Percentiles rank a stretch among this genome's conserved stretches.
Conservation (phyloP, 495 filamentous ascomycete species). For the Niebla homalea region DNA sequence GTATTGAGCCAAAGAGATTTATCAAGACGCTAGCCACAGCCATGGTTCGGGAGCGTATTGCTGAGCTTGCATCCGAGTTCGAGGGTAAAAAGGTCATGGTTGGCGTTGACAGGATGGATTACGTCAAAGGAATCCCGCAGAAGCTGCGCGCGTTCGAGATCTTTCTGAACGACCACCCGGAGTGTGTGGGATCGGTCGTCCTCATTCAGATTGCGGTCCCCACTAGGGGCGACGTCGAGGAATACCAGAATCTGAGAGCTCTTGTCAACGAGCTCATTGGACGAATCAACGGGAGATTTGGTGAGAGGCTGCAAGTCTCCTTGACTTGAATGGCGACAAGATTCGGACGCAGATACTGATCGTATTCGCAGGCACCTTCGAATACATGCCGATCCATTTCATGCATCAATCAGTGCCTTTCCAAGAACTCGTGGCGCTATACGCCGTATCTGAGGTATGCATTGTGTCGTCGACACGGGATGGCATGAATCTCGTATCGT, state of each 20-base stretch:
- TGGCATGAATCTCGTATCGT: conserved; percentile 94
- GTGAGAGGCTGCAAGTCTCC: conserved; percentile 23
- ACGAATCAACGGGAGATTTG: conserved; percentile 85
- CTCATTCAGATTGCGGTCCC: conserved; percentile 91
- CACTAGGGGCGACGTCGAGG: conserved; percentile 83
- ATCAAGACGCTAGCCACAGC: conserved; percentile 69
- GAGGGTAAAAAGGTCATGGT: conserved; percentile 81
- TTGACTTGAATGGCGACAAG: neutral
- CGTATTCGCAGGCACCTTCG: conserved; percentile 51
- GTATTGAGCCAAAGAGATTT: conserved; percentile 94
- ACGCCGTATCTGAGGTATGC: conserved; percentile 80
- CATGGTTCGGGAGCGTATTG: conserved; percentile 67
- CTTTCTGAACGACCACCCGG: conserved; percentile 83
- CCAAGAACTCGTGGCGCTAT: conserved; percentile 83
- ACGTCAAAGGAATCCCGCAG: conserved; percentile 93
- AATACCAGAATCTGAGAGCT: conserved; percentile 83
- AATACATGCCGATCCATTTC: conserved; percentile 89
- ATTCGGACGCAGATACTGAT: conserved; percentile 14
- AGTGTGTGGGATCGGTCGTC: conserved; percentile 82
- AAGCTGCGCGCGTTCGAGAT: conserved; percentile 85
- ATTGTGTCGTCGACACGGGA: conserved; percentile 84
- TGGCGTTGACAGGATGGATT: conserved; percentile 84
- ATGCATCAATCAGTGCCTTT: conserved; percentile 83
- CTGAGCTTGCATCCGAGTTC: conserved; percentile 63
- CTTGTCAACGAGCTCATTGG: conserved; percentile 87